Conservation (phyloP, 306 rosid genomes). For the Arachis stenosperma region DNA sequence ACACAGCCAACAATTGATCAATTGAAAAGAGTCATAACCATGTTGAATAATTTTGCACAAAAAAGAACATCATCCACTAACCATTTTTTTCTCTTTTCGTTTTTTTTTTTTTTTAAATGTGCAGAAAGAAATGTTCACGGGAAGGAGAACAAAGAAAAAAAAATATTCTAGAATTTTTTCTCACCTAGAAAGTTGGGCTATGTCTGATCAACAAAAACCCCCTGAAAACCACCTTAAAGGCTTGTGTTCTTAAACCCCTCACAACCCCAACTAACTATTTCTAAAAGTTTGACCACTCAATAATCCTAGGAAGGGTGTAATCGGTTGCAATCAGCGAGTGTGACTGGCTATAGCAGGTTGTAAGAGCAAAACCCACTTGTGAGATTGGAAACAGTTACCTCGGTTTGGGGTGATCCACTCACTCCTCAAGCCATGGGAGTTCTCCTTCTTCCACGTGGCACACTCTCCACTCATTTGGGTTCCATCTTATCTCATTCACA, state of each 20-base stretch:
- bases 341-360: conserved; percentile 52
- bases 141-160: conserved; percentile 2
- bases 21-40: conserved; percentile 3
- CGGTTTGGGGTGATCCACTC: conserved; percentile 62
- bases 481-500: conserved; percentile 58
- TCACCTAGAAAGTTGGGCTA: conserved; percentile 50
- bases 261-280: conserved; percentile 45
- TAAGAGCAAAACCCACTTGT: conserved; percentile 37
- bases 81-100: too few relatives aligned
- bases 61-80: background rate
- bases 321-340: conserved; percentile 39
- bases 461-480: conserved; percentile 50
- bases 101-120: background rate
- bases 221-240: conserved; percentile 51
- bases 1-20: conserved; percentile 11
- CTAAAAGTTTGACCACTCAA: conserved; percentile 52
- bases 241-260: conserved; percentile 64
- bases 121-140: background rate
- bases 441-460: conserved; percentile 58
- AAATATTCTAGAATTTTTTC: background rate
- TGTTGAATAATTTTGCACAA: conserved; percentile 7
- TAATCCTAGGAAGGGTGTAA: conserved; percentile 33
- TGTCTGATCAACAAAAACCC: conserved; percentile 62
- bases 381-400: conserved; percentile 61
- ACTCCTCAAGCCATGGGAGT: conserved; percentile 40